Base-by-base conservation (phyloP, 1,284 basidiomycete species). In the Fomitopsis pinicola region DNA sequence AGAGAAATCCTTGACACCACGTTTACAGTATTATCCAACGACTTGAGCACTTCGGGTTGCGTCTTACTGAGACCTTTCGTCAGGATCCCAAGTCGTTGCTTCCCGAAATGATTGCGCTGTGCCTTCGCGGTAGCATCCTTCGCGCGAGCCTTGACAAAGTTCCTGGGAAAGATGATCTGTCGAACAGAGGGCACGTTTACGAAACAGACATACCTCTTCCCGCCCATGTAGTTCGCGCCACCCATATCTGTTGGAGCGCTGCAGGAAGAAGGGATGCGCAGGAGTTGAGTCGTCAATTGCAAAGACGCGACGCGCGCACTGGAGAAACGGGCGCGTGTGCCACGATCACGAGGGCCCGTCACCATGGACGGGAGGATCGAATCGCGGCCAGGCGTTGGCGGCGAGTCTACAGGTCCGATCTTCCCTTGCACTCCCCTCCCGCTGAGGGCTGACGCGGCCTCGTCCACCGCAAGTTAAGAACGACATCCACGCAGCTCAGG, bases 181-280 rank as follows among this genome's bases (percentile, higher is more conserved):
- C 6, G 42, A 12, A 46, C 36, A 19, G 30, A 5, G 33, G 19
- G n/a, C 10, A 26, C 12, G 45, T 14, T 22, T 14, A 22, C 1
- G 10, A 46, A 46, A 3, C 19, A 46, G 12, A 17, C 70, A 48
- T 60, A 82, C 84, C 82, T 77, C 70, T 79, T 83, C 40, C 84
- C 84, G 19, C 84, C 84, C 80, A 84, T 86, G 66, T 85, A 86
- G 64, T 86, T 86, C 48, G 83, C 83, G 5, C 84, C 83, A 3
- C 75, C 71, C 82, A 83, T 84, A n/a, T 17, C 22, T 28, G 15
- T 48, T 36, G 5, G 3, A 10, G 44, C 38, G 10, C 10, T 28
- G 14, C 52, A 38, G 14, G 17, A 15, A 10, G 40, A 36, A 8
- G 22, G 22, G 22, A 22, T 22, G 22, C 22, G 22, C 22, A 22